These are phyloP conservation scores for Kuraishia floccosa DNA, from an alignment of 805 yeast species.

Conservation along the genomic window DNA sequence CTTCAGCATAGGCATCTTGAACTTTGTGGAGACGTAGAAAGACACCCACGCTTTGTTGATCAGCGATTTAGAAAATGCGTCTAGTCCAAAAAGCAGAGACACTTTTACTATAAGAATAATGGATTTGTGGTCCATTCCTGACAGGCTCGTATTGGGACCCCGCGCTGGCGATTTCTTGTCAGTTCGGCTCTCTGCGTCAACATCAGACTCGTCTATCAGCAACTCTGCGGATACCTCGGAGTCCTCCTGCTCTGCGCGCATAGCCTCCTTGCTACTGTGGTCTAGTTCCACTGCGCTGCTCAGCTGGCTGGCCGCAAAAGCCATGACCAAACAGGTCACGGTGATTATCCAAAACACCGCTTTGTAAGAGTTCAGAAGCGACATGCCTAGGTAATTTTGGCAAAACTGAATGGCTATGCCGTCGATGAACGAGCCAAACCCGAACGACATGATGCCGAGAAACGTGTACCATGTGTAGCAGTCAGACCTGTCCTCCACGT, in stretches of 20 bases:
- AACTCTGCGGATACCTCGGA: constrained; percentile 1
- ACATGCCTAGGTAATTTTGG: constrained; percentile 9
- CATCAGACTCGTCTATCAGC: constrained; percentile 1
- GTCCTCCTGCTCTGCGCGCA: not conserved
- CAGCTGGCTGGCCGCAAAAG: constrained; percentile 10
- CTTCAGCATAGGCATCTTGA: constrained; percentile 19
- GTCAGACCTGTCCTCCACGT: constrained; percentile 32
- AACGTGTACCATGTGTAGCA: constrained; percentile 46
- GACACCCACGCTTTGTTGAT: constrained; percentile 36
- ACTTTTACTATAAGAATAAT: constrained; percentile 18
- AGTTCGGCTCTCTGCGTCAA: constrained; percentile 3
- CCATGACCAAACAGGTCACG: constrained; percentile 10
- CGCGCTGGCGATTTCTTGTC: not conserved
- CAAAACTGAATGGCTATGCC: constrained; percentile 20
- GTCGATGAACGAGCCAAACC: constrained; percentile 30
- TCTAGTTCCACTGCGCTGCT: constrained; percentile 12
- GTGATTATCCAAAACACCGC: constrained; percentile 18
- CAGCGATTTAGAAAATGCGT: constrained; percentile 30
- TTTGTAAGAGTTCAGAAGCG: constrained; percentile 17
- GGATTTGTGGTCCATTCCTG: not conserved
- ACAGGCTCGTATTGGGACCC: not conserved
- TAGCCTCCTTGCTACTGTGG: no score
- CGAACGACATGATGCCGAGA: constrained; percentile 33
- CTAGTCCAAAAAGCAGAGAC: constrained; percentile 26
- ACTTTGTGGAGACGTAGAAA: constrained; percentile 26